Base-by-base conservation (phyloP, 1,139 yeast species). In the Yamadazyma atmosphaerica region DNA sequence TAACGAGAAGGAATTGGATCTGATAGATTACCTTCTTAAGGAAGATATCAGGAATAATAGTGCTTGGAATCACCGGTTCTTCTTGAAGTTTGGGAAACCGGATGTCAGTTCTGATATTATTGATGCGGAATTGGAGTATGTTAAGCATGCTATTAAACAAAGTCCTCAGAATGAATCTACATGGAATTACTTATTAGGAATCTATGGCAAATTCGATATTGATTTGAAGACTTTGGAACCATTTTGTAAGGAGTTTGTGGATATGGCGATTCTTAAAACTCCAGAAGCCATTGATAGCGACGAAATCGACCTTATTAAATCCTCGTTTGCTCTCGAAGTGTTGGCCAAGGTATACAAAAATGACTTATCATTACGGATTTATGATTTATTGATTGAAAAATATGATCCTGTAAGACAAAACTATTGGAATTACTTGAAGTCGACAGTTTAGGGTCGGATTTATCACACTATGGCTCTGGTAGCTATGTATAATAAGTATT, bases 1-100 rank as follows among this genome's bases (percentile, higher is more conserved):
- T 21, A 65, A 66, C 37, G 58, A 48, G 7, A 60, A 58, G 28
- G 96, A 89, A 54, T 47, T 79, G n/a, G 58, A 54, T 7, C 83
- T 77, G 54, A 72, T 78, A 1, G 69, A 73, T n/a, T 45, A 49
- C 14, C 60, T 78, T 49, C 60, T 94, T 9, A 60, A 63, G 5
- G 53, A 63, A 7, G 99, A 92, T 60, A 77, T 87, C 15, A 71
- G 88, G 51, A 92, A 92, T 63, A 94, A 92, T 59, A 86, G 96
- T 39, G 97, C 95, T 0, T 92, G 99, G 99, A 76, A 82, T 41
- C 95, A 87, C 61, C 72, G 97, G 38, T 86, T 70, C 64, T 88
- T 83, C 52, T 58, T 85, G 15, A 54, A 56, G 25, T 69, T 72
- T 41, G 64, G 67, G 16, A 44, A 51, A n/a, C 42, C 42, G 2